These are phyloP conservation scores for Myxozyma udenii DNA, from an alignment of 805 yeast genomes.

Conservation along the genomic window DNA sequence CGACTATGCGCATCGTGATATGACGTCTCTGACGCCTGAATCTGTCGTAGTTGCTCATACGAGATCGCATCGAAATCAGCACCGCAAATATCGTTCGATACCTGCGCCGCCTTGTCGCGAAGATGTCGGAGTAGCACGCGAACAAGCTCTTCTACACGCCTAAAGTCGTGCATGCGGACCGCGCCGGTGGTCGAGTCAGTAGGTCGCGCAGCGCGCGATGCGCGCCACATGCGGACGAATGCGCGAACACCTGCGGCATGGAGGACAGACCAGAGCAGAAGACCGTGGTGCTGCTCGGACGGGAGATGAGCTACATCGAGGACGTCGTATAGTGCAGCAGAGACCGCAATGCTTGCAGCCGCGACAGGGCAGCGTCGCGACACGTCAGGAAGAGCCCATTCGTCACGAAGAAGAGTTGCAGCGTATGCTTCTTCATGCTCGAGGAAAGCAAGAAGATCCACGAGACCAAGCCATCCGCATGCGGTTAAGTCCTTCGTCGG, in stretches of 20 bases:
- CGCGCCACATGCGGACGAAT: constrained; percentile 16
- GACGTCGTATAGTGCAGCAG: constrained; percentile 5
- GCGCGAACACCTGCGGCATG: constrained; percentile 11
- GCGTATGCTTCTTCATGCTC: neutral
- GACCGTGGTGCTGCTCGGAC: neutral
- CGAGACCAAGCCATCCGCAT: constrained; percentile 18
- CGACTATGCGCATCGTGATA: too few relatives aligned
- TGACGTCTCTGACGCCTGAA: too few relatives aligned
- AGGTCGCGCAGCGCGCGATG: constrained; percentile 3
- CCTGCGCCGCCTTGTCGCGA: neutral
- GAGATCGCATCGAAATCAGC: constrained; percentile 1
- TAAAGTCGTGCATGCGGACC: constrained; percentile 4
- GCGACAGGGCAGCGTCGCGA: constrained; percentile 15
- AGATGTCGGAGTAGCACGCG: constrained; percentile 9
- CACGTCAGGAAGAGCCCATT: constrained; percentile 11
- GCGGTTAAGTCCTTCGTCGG: constrained; percentile 8
- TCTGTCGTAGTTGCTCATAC: constrained; percentile 4
- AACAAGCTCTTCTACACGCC: constrained; percentile 9
- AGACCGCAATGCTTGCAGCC: constrained; percentile 12
- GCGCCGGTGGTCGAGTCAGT: neutral
- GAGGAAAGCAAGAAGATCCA: constrained; percentile 6
- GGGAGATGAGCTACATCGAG: constrained; percentile 1
- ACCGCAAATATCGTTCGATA: neutral
- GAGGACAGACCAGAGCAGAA: constrained; percentile 18
- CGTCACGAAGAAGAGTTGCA: constrained; percentile 6